phyloP scores from a whole-genome alignment of 345 rosid genomes.

The Nephelium lappaceum region DNA sequence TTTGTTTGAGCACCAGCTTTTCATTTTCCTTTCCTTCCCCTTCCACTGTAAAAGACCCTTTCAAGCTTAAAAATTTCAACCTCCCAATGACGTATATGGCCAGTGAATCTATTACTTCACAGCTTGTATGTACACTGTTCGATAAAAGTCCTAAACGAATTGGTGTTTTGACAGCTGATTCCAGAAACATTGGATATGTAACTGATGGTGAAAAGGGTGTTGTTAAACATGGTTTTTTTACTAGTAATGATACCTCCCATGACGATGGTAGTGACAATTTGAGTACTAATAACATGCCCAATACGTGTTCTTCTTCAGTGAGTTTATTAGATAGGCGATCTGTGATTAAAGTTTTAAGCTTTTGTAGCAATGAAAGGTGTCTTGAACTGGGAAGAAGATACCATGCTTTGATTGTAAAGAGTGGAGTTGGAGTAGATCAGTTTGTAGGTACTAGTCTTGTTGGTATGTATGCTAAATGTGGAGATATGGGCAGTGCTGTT shows the following conservation, averaged over 20 bases:
- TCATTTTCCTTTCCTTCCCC: neutral
- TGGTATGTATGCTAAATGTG: conserved; percentile 37
- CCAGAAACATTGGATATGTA: neutral
- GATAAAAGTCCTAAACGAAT: conserved; percentile 26
- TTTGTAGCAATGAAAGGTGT: conserved; percentile 18
- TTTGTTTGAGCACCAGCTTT: conserved; percentile 10
- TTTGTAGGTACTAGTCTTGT: conserved; percentile 35
- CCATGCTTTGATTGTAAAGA: conserved; percentile 26
- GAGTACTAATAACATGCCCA: neutral
- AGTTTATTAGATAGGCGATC: conserved; percentile 7
- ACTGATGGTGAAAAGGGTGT: conserved; percentile 8
- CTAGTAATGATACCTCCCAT: neutral
- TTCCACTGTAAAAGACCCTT: neutral
- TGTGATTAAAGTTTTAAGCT: conserved; percentile 19
- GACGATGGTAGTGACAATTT: neutral
- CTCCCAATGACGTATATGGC: neutral
- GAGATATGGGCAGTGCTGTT: conserved; percentile 26
- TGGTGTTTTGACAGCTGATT: neutral
- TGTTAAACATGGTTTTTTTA: neutral
- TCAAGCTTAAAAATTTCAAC: conserved; percentile 10
- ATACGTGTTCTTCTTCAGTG: neutral
- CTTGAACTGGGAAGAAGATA: conserved; percentile 26
- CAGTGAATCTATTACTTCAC: neutral
- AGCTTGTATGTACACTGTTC: conserved; percentile 14
- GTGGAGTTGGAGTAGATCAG: conserved; percentile 22